Conservation (phyloP, 441 rosid species). For the Isatis lusitanica region DNA sequence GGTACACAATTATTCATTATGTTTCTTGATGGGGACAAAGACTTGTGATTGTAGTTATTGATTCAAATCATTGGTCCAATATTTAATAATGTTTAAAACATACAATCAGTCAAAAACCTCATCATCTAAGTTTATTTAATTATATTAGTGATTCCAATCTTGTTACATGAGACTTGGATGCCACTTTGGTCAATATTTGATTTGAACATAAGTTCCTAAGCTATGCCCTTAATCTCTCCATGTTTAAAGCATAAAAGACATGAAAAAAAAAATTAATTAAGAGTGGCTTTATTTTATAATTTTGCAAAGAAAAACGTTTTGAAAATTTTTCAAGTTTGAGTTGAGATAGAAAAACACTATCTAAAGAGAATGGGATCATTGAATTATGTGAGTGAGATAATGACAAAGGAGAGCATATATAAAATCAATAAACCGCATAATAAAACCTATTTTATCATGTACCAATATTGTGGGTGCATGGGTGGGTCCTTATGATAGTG, state of each 20-base stretch:
- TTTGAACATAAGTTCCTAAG: background rate
- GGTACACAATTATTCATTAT: conserved; percentile 9
- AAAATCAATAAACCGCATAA: background rate
- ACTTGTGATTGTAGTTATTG: conserved; percentile 23
- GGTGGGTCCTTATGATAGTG: conserved; percentile 25
- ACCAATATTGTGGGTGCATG: conserved; percentile 31
- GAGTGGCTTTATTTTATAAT: background rate
- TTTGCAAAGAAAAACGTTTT: background rate
- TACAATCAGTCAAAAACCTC: conserved; percentile 12
- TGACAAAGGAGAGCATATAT: conserved; percentile 15
- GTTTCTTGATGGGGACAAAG: conserved; percentile 31
- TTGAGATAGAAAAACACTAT: background rate
- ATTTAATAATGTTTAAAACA: conserved; percentile 14
- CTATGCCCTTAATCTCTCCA: conserved; percentile 29
- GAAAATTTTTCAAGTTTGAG: background rate
- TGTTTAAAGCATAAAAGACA: conserved; percentile 18
- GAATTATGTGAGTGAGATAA: conserved; percentile 17
- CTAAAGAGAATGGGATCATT: background rate
- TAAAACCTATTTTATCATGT: conserved; percentile 25
- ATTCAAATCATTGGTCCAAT: conserved; percentile 26
- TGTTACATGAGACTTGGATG: conserved; percentile 10
- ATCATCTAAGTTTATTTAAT: conserved; percentile 16
- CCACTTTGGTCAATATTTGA: background rate
- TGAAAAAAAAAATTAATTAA: background rate
- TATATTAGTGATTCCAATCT: conserved; percentile 12